Evolutionary conservation across 164 flowering plant species (phyloP), one percentile per base, ranked within the genome.

Genomic region (Vitis rupestris): DNA sequence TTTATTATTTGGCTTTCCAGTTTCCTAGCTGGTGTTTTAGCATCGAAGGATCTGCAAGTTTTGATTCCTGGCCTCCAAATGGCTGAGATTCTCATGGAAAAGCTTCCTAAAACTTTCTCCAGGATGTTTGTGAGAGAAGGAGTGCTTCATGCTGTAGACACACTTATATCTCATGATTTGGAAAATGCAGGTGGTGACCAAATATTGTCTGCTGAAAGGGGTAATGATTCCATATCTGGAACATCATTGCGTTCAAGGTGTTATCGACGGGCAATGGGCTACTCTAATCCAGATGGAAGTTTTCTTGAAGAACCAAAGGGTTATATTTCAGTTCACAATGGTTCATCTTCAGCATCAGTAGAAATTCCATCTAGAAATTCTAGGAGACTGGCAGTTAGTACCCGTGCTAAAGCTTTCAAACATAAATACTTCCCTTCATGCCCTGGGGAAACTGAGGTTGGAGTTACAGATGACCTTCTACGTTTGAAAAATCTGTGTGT

Each of bases 111-210:
- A 50, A 91, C 88, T 44, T 95, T 91, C 84, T 85, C 97, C 27
- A 95, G 91, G 86, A 86, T 93, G 87, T 95, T 95, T 79, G 87
- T 91, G 50, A 86, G 99, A 73, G 99, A 95, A 82, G 99, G 99
- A 59, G 94, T 95, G n/a, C 93, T 95, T 66, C 98, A 95, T 86
- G 98, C 99, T 61, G 88, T 95, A 27, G 97, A 93, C 63, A 75
- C 90, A 52, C 89, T 95, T 63, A 83, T 90, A 63, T 76, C 80
- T 19, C 63, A 83, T 30, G 84, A 79, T 50, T 69, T 83, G 61
- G 72, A 81, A 61, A 76, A 44, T 69, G 47, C 68, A 10, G 50
- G 59, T 64, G 44, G 75, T 75, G 50, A 84, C 51, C 86, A 82
- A 67, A 77, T 83, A 63, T 74, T 88, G 68, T 71, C 89, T 1